Base-by-base conservation (phyloP, 2,329 filamentous ascomycete genomes). In the Cladosporium sp. region DNA sequence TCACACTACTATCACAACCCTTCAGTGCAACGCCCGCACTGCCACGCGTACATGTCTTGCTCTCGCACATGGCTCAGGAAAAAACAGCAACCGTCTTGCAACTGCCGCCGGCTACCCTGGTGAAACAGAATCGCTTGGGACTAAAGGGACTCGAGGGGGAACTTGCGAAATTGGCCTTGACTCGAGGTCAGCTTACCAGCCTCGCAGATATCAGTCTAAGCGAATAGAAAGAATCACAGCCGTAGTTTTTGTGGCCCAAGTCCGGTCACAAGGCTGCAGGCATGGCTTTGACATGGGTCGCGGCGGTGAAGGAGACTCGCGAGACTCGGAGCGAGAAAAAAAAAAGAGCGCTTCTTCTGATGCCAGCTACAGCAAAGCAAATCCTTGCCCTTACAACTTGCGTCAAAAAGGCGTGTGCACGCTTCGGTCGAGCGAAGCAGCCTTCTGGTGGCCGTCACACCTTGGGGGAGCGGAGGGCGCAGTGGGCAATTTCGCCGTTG, bases 401-500 rank as follows among this genome's bases (percentile, higher is more conserved):
- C 36, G 15, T 16, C 15, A 7, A 16, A 12, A 8, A 20, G 32
- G 32, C 32, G 32, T 35, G 32, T 32, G 30, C 30, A n/a, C 32
- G 32, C n/a, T 15, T n/a, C 32, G 32, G 9, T 27, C 38, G 32
- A 20, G 19, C 20, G 43, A 15, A 38, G 40, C 40, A 36, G 33
- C 20, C 38, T 40, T 40, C n/a, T 8, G 12, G 11, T 40, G 19
- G 38, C 33, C 16, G 45, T 12, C 18, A 35, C 45, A 32, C 11
- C 43, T 36, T 40, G 25, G 35, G 36, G 12, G 19, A 35, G n/a
- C 16, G 36, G 43, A 27, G 32, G 32, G 18, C 35, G 43, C 43
- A 47, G 30, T 33, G 45, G 45, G 45, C 45, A 48, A 48, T 48
- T 33, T 48, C 36, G 45, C 45, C 45, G 45, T 48, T 48, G 45